These are phyloP conservation scores for Cercospora sp. DNA, from an alignment of 2,329 filamentous ascomycete genomes.

Conservation along the genomic window DNA sequence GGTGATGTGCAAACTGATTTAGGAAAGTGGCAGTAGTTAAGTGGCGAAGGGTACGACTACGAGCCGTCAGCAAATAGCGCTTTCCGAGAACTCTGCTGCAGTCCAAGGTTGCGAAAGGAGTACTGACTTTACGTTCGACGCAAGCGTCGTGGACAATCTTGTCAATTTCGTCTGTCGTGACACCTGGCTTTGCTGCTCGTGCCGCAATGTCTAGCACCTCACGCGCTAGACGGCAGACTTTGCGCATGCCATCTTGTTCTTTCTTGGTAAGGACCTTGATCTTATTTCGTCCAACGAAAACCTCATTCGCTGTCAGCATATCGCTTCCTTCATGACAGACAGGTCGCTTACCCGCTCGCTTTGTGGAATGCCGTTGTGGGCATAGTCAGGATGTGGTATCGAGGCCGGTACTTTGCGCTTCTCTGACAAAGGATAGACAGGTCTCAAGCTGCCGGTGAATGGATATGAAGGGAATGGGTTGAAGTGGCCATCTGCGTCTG, in stretches of 20 bases:
- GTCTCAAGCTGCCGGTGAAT: constrained; percentile 78
- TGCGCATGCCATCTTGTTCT: constrained; percentile 86
- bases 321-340: background rate
- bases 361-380: constrained; percentile 72
- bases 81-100: background rate
- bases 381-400: constrained; percentile 85
- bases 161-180: constrained; percentile 94
- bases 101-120: background rate
- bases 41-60: constrained; percentile 87
- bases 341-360: constrained; percentile 64
- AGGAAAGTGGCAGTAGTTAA: constrained; percentile 95
- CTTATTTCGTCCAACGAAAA: constrained; percentile 69
- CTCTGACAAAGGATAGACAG: constrained; percentile 69
- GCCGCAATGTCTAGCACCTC: constrained; percentile 94
- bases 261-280: constrained; percentile 78
- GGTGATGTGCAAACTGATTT: constrained; percentile 96
- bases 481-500: constrained; percentile 79
- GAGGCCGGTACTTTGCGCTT: constrained; percentile 72
- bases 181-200: constrained; percentile 78
- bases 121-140: constrained; percentile 80
- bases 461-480: constrained; percentile 89
- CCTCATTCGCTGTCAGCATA: constrained; percentile 21
- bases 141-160: constrained; percentile 94
- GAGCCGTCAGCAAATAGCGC: constrained; percentile 17
- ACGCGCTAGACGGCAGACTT: constrained; percentile 80